Percentiles rank a stretch among this genome's conserved stretches.
phyloP scores from a whole-genome alignment of 2,329 filamentous ascomycete genomes.

The Claviceps purpurea region DNA sequence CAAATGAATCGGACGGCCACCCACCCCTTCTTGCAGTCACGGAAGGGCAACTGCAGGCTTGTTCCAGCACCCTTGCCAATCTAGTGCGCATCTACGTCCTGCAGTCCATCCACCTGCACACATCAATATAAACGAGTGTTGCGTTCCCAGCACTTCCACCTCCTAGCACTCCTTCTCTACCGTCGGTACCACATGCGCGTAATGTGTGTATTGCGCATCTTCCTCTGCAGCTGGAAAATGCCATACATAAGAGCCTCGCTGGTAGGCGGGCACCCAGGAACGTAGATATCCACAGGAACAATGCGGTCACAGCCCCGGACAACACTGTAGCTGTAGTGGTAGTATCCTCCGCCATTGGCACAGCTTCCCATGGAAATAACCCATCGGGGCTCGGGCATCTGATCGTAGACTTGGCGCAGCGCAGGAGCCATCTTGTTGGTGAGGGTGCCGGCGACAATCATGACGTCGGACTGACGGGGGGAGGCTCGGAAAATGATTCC shows the following conservation, averaged over 20 bases:
- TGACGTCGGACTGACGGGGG: slow-evolving; percentile 77
- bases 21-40: too few species aligned
- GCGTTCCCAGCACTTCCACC: not conserved
- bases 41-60: not conserved
- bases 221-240: slow-evolving; percentile 64
- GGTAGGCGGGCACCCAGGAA: slow-evolving; percentile 58
- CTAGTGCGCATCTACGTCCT: not conserved
- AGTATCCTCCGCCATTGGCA: slow-evolving; percentile 75
- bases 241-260: slow-evolving; percentile 52
- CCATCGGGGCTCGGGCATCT: slow-evolving; percentile 89
- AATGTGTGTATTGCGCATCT: slow-evolving; percentile 51
- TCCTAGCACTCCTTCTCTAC: slow-evolving; percentile 18
- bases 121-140: not conserved
- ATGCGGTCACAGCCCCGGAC: slow-evolving; percentile 64
- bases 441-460: slow-evolving; percentile 86
- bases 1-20: too few species aligned
- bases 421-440: slow-evolving; percentile 96
- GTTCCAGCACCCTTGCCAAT: not conserved
- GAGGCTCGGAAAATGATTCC: slow-evolving; percentile 87
- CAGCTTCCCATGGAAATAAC: slow-evolving; percentile 74
- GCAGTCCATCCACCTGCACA: not conserved
- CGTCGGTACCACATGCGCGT: slow-evolving; percentile 46
- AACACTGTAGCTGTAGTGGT: slow-evolving; percentile 74
- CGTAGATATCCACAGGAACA: slow-evolving; percentile 68
- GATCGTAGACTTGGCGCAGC: slow-evolving; percentile 81